Conservation (phyloP, 2,329 filamentous ascomycete species). For the Trichoderma atrobrunneum region DNA sequence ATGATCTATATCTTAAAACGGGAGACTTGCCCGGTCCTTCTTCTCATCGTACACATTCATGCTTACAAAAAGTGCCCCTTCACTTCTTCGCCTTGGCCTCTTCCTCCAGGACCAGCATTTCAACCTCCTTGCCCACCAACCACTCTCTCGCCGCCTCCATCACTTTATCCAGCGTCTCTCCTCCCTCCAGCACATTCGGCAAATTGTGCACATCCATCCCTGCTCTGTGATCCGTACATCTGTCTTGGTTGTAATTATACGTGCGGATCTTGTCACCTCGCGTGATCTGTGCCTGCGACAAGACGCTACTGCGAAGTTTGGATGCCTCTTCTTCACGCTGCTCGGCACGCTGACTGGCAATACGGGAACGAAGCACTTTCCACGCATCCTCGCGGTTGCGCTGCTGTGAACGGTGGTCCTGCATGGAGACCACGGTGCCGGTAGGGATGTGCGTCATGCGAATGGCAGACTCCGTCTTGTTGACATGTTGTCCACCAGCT, state of each 20-base stretch:
- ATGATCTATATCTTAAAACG: not conserved
- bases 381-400: conserved; percentile 87
- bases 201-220: conserved; percentile 77
- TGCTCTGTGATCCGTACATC: conserved; percentile 86
- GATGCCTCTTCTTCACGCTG: conserved; percentile 78
- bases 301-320: conserved; percentile 70
- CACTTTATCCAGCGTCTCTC: conserved; percentile 66
- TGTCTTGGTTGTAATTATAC: conserved; percentile 74
- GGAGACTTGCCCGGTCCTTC: not conserved
- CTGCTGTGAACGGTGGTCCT: conserved; percentile 87
- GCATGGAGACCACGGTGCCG: conserved; percentile 82
- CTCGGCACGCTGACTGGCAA: conserved; percentile 78
- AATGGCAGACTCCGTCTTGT: conserved; percentile 95
- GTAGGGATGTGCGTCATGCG: conserved; percentile 88
- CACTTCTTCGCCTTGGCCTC: conserved; percentile 35
- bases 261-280: conserved; percentile 92
- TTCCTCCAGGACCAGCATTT: conserved; percentile 65
- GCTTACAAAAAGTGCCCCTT: not conserved
- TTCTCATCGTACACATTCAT: not conserved
- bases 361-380: conserved; percentile 74
- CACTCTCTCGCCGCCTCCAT: conserved; percentile 77
- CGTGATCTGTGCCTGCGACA: conserved; percentile 78
- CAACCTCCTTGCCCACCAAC: conserved; percentile 72
- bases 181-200: conserved; percentile 74
- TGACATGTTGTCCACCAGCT: conserved; percentile 95